A percentile compares a stretch with the other conserved stretches of the same genome.
These are phyloP conservation scores for Coniochaeta ligniaria DNA, from an alignment of 2,329 filamentous ascomycete genomes.

Conservation along the genomic window DNA sequence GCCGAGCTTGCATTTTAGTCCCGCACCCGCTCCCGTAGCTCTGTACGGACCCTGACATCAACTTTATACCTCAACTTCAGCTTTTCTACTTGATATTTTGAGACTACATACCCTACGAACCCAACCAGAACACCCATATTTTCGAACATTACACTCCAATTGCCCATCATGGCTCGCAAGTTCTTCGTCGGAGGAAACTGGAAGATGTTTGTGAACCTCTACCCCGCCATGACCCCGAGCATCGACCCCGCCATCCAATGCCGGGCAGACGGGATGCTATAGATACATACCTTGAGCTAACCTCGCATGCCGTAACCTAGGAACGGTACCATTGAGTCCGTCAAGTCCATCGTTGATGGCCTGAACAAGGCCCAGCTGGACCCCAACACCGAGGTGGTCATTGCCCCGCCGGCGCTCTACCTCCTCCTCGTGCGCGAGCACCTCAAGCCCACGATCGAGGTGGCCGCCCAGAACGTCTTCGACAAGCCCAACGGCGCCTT, in stretches of 20 bases:
- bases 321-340: slow-evolving; percentile 88
- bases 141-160: slow-evolving; percentile 9
- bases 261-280: slow-evolving; percentile 7
- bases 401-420: slow-evolving; percentile 86
- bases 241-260: slow-evolving; percentile 2
- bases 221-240: slow-evolving; percentile 15
- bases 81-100: neutral
- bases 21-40: slow-evolving; percentile 1
- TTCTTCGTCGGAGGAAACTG: slow-evolving; percentile 99
- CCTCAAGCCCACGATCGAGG: slow-evolving; percentile 68
- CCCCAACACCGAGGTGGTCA: slow-evolving; percentile 80
- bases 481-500: slow-evolving; percentile 96
- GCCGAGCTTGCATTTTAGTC: neutral
- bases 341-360: slow-evolving; percentile 84
- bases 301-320: slow-evolving; percentile 35
- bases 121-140: neutral
- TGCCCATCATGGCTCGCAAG: slow-evolving; percentile 77
- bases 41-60: slow-evolving; percentile 1
- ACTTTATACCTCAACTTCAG: slow-evolving; percentile 3
- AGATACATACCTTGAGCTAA: slow-evolving; percentile 8
- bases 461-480: slow-evolving; percentile 94
- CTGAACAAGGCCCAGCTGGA: slow-evolving; percentile 82
- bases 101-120: neutral
- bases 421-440: slow-evolving; percentile 78
- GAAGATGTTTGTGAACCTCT: slow-evolving; percentile 70